A percentile compares a stretch with the other conserved stretches of the same genome.
Conservation (phyloP, 768 basidiomycete genomes). For the Leucosporidium scottii region DNA sequence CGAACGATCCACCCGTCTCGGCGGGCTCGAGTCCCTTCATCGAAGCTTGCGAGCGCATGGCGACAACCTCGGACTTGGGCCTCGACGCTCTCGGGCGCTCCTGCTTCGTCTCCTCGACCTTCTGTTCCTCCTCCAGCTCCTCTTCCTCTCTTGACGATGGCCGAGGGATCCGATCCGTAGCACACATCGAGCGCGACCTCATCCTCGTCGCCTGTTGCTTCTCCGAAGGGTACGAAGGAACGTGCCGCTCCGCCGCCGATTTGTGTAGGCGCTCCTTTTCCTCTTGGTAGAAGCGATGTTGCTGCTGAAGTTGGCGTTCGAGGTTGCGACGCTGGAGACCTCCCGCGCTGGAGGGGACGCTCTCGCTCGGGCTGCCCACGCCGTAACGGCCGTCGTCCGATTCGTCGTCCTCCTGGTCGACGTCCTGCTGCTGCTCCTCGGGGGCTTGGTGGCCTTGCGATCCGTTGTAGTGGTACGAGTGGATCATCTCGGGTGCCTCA, state of each 20-base stretch:
- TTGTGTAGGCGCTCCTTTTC: conserved; percentile 1
- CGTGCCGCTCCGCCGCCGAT: no score
- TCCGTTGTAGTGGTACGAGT: background rate
- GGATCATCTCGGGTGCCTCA: background rate
- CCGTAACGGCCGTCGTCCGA: background rate
- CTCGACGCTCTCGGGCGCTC: conserved; percentile 10
- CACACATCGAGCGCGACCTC: no score
- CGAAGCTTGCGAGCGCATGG: conserved; percentile 36
- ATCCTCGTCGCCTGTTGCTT: no score
- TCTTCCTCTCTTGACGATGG: conserved; percentile 14
- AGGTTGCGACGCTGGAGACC: conserved; percentile 23
- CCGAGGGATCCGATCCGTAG: conserved; percentile 2
- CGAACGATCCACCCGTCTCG: conserved; percentile 50
- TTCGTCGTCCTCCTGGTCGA: conserved; percentile 1
- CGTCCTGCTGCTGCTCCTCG: background rate
- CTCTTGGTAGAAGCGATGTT: conserved; percentile 4
- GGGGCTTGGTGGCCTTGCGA: background rate
- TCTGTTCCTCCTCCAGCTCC: no score
- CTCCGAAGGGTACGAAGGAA: no score
- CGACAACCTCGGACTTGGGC: conserved; percentile 11
- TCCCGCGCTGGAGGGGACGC: conserved; percentile 25
- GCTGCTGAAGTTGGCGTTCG: conserved; percentile 17
- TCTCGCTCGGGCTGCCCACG: conserved; percentile 9
- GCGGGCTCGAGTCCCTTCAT: conserved; percentile 51
- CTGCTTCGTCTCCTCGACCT: background rate